Conservation (phyloP, 2,329 filamentous ascomycete genomes). For the Fusarium lyarnte region DNA sequence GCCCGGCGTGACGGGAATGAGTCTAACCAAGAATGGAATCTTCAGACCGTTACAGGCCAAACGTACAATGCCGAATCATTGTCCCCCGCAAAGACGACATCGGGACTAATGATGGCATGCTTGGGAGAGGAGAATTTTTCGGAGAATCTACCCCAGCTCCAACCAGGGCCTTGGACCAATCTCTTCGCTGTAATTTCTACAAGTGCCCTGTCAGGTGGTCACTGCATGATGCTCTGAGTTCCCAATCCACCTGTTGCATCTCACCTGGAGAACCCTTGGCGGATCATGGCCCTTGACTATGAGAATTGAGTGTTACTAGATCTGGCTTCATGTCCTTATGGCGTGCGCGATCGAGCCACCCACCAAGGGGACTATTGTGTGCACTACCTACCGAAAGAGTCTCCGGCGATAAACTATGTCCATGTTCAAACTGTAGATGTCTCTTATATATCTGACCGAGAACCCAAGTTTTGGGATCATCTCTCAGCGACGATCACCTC, state of each 20-base stretch:
- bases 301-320: conserved; percentile 18
- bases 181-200: neutral
- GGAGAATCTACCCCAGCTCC: conserved; percentile 37
- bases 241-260: neutral
- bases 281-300: conserved; percentile 4
- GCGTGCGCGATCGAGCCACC: conserved; percentile 41
- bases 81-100: conserved; percentile 45
- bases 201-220: conserved; percentile 2
- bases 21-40: conserved; percentile 31
- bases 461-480: conserved; percentile 10
- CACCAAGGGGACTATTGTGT: conserved; percentile 1
- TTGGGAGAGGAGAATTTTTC: conserved; percentile 45
- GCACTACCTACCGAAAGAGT: neutral
- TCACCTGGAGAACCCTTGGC: neutral
- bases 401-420: neutral
- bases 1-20: neutral
- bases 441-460: conserved; percentile 37
- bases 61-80: conserved; percentile 37
- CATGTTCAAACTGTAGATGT: conserved; percentile 16
- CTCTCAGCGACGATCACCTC: conserved; percentile 5
- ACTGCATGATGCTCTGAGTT: neutral
- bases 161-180: conserved; percentile 12
- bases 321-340: conserved; percentile 37
- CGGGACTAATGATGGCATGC: conserved; percentile 40
- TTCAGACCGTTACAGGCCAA: conserved; percentile 29